These are phyloP conservation scores for Flaveria sonorensis DNA, from an alignment of 129 eudicot species.

Conservation along the genomic window DNA sequence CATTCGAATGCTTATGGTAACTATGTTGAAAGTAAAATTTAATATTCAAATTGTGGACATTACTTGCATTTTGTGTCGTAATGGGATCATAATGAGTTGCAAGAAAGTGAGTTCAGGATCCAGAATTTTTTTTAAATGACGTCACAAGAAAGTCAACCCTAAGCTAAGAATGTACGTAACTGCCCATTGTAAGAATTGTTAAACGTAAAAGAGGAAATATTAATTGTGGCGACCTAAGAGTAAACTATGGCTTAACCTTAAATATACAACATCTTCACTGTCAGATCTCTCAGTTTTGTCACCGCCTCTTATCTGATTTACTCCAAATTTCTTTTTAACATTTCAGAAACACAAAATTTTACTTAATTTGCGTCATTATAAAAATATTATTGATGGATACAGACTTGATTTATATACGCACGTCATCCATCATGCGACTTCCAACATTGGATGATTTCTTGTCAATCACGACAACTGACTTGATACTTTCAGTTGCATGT, in stretches of 20 bases:
- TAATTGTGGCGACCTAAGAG: neutral
- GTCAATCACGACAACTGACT: conserved; percentile 1
- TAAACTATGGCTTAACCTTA: neutral
- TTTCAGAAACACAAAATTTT: conserved; percentile 2
- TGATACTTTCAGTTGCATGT: conserved; percentile 6
- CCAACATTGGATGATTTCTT: conserved; percentile 5
- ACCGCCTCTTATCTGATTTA: neutral
- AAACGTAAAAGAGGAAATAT: conserved; percentile 1
- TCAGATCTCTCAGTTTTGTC: neutral
- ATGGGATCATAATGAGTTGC: conserved; percentile 20
- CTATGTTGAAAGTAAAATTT: conserved; percentile 3
- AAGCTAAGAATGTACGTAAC: neutral
- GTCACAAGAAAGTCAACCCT: conserved; percentile 16
- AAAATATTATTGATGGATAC: neutral
- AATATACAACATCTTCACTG: neutral
- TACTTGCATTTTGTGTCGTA: neutral
- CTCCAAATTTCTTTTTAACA: neutral
- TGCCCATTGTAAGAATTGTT: conserved; percentile 14
- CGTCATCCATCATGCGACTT: neutral
- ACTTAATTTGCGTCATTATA: neutral
- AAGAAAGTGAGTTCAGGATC: neutral
- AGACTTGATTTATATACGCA: neutral
- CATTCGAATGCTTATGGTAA: conserved; percentile 15
- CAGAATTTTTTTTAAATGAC: neutral
- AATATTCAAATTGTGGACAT: neutral